Base-by-base conservation (phyloP, 164 flowering plant genomes). In the Santalum album region DNA sequence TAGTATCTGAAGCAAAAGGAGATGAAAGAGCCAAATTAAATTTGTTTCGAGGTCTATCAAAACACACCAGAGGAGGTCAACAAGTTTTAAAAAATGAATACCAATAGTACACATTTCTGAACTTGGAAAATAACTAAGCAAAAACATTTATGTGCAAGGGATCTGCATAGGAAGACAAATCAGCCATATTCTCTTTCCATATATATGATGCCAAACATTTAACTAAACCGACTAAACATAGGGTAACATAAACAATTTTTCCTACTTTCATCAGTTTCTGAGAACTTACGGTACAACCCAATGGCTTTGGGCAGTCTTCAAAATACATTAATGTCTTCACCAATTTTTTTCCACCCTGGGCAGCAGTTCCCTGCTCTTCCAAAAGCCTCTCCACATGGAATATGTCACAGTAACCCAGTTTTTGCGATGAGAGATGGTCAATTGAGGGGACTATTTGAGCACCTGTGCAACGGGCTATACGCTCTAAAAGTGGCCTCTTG, bases 401-500 rank as follows among this genome's bases (percentile, higher is more conserved):
- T 27, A 38, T 53, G 10, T 84, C 96, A 74, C 98, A 92, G 25
- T 72, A 73, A 19, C 98, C 98, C 70, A 86, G 55, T 59, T 83
- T 89, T 50, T 60, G 84, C 11, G 90, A 73, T 29, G 83, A 80
- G 23, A 92, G 78, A 74, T 82, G 80, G 68, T 92, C 98, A 67
- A 92, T 78, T n/a, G 95, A 84, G 49, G 96, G 90, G 24, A 89
- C 86, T 50, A 92, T 84, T 46, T 86, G 87, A 24, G 91, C 83
- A 57, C 94, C 96, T 3, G 87, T 88, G 69, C 96, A 92, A 35
- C 98, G 90, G 22, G 94, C 87, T 70, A 92, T 86, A 25, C 98
- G 91, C 72, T 92, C 98, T 59, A 88, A 72, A 49, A 92, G 89
- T 21, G 98, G 82, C 64, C 80, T 80, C 64, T 89, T 92, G 43